Evolutionary conservation across 805 yeast genomes (phyloP), one percentile per base, ranked within the genome.

Genomic region (Starmerella tilneyi): DNA sequence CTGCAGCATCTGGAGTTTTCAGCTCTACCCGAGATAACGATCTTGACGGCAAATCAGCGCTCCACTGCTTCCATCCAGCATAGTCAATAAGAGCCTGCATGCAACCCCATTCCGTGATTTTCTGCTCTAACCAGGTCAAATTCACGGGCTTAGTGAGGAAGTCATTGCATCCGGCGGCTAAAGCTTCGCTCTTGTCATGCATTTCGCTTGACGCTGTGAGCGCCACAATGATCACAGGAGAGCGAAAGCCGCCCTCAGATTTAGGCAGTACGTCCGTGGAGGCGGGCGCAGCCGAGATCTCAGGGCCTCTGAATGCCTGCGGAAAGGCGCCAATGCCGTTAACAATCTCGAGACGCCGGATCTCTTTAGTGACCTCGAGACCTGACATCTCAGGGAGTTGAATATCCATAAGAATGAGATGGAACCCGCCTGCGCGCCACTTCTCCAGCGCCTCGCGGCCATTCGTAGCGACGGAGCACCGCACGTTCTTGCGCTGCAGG

Each of bases 171-270:
- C 99, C 99, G 3, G 97, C 96, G 23, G 94, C 82, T 45, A 92
- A 69, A 0, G 98, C 98, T 57, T 84, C 84, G 50, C 84, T 79
- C 60, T 83, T 79, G 64, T 88, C 97, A 24, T 79, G 79, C 12
- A 80, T 76, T 23, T 92, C 75, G 15, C 92, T 82, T 7, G 92
- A 79, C 0, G 98, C 98, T 1, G 99, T 92, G 42, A 92, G 67
- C 0, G 99, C 99, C 17, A 92, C 98, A 43, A 92, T 89, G 46
- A 92, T 92, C n/a, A 94, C 95, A 0, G 99, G 98, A 0, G 94
- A 81, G 52, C 84, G 73, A 63, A 85, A 85, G 17, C 56, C 56
- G 34, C 50, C 52, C 13, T 30, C 33, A n/a, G 73, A 63, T 9
- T 68, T 65, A 9, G 70, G 72, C 12, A 52, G 37, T 9, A 42